Base-by-base conservation (phyloP, 805 yeast species). In the Ogataea minuta region DNA sequence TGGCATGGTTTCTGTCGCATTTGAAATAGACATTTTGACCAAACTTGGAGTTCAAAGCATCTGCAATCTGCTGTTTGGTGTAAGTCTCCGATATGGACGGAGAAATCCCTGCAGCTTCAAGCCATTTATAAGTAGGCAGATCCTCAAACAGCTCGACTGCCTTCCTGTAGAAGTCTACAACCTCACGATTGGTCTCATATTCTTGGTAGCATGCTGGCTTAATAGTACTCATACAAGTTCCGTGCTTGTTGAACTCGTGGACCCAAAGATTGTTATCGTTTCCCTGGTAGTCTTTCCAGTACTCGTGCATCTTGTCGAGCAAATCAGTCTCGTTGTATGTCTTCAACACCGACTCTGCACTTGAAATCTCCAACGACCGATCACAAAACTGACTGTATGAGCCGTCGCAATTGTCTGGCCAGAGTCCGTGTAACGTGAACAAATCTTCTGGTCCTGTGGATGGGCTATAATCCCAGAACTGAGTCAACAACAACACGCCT, bases 241-340 rank as follows among this genome's bases (percentile, higher is more conserved):
- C 97, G 59, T 90, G 98, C 60, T 90, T 90, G 67, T 90, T 89
- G 71, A 76, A 90, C 63, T 90, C 97, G 62, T 90, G 96, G 24
- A 75, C 71, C 98, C 98, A 90, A 35, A 90, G 66, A 5, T 71
- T 57, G 42, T 76, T 80, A 57, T 84, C 91, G 41, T 74, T 60
- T 9, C 87, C 87, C 34, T 76, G 77, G 54, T 73, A 74, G 53
- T 83, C 81, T 58, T 83, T 81, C 97, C 97, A 90, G 44, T 71
- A 62, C 21, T 54, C 53, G 17, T 64, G 48, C 87, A 90, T 77
- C 43, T 72, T 70, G 1, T 64, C 60, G 31, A 84, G 66, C 34
- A 88, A 66, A 8, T 72, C 80, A 8, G 56, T 50, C 38, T 81
- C 81, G 24, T 65, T 63, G 39, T 70, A 70, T 13, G 66, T 60